Evolutionary conservation across 2,329 filamentous ascomycete genomes (phyloP), one percentile per base, ranked within the genome.

Genomic region (Acephala macrosclerotiorum): DNA sequence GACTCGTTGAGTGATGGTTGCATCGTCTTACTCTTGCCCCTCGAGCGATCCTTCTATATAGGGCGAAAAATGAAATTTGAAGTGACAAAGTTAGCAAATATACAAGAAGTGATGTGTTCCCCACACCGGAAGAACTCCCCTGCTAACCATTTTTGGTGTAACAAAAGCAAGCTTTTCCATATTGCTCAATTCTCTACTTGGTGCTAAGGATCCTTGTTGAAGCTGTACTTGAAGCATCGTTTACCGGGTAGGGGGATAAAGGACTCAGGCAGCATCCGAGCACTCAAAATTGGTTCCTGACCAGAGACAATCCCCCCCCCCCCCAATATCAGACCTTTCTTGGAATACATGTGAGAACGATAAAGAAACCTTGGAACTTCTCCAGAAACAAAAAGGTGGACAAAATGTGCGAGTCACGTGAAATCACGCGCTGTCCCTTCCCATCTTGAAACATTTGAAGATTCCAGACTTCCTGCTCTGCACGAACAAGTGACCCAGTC

Each of bases 201-300:
- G 18, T 25, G 20, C 20, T n/a, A 7, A 49, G n/a, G 25, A 49
- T 22, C 45, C 45, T 49, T 49, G 45, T 7, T 8, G n/a, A 49
- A 22, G n/a, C 8, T 49, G 42, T 45, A 45, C 42, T n/a, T 45
- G 16, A 45, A n/a, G 20, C 42, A 22, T 49, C 45, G 45, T 11
- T 45, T 22, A 49, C 45, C 45, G 45, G 45, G n/a, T 49, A n/a
- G 45, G n/a, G 22, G 45, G 45, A 25, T 49, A 49, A 49, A 49
- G 29, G 45, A n/a, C n/a, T n/a, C n/a, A n/a, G n/a, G n/a, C n/a
- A n/a, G n/a, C n/a, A n/a, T n/a, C n/a, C n/a, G n/a, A n/a, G n/a
- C n/a, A n/a, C n/a, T n/a, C n/a, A n/a, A n/a, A n/a, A n/a, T n/a
- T n/a, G n/a, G n/a, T n/a, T 33, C 29, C 29, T 33, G 9, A 33